Conservation (phyloP, 345 rosid genomes). For the Salix purpurea region DNA sequence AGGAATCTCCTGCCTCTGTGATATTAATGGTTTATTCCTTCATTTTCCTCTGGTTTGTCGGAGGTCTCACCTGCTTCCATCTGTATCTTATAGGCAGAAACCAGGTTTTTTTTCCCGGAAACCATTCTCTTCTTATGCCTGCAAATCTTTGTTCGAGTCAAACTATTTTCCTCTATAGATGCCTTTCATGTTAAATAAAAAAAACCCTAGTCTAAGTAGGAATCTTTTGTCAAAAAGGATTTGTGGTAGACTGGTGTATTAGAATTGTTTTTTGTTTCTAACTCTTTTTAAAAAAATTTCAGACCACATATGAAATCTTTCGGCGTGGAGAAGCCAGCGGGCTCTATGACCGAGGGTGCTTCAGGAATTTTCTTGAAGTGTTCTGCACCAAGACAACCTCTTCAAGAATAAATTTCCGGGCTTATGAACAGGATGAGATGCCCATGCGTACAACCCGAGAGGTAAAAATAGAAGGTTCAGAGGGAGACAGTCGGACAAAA, state of each 20-base stretch:
- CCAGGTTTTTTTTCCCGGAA: constrained; percentile 26
- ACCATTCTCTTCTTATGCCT: neutral
- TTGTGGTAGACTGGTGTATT: too few relatives aligned
- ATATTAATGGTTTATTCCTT: constrained; percentile 47
- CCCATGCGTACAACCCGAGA: constrained; percentile 3
- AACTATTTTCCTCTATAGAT: neutral
- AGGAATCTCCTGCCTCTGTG: constrained; percentile 43
- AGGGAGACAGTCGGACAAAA: constrained; percentile 25
- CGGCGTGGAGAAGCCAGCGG: constrained; percentile 26
- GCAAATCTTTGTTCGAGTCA: too few relatives aligned
- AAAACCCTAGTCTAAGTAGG: too few relatives aligned
- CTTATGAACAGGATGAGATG: constrained; percentile 25
- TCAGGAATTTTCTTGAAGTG: constrained; percentile 37
- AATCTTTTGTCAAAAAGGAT: too few relatives aligned
- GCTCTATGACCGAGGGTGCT: constrained; percentile 35
- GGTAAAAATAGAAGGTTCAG: constrained; percentile 11
- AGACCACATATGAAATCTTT: constrained; percentile 54
- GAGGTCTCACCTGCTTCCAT: constrained; percentile 57
- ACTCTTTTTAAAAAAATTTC: neutral
- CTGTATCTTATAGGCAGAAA: constrained; percentile 50
- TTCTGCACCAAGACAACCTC: constrained; percentile 40
- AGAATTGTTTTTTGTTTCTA: neutral
- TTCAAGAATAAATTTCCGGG: constrained; percentile 38
- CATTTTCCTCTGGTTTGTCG: constrained; percentile 54
- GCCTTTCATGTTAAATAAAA: too few relatives aligned